These are phyloP conservation scores for Schwanniomyces occidentalis DNA, from an alignment of 805 yeast species.

Conservation along the genomic window DNA sequence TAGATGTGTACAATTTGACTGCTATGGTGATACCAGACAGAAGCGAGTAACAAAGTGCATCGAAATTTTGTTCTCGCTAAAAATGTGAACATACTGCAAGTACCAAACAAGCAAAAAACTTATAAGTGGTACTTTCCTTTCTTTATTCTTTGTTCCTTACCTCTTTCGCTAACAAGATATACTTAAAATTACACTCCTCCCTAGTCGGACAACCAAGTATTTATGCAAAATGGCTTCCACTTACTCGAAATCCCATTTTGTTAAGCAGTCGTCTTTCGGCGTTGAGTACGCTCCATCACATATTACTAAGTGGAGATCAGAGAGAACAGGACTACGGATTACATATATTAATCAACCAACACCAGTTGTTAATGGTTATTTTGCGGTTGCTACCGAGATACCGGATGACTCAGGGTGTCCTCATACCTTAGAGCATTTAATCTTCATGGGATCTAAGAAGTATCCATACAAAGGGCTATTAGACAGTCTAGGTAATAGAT, in stretches of 20 bases:
- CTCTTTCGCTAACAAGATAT: neutral
- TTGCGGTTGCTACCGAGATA: conserved; percentile 94
- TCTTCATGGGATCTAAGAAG: conserved; percentile 89
- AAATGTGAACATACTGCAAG: too few relatives aligned
- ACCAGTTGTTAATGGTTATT: conserved; percentile 89
- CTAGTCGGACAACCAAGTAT: neutral
- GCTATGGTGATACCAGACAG: too few relatives aligned
- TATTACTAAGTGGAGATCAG: conserved; percentile 75
- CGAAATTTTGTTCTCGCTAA: too few relatives aligned
- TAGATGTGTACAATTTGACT: too few relatives aligned
- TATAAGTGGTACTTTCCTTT: neutral
- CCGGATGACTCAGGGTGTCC: conserved; percentile 88
- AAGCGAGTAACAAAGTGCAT: too few relatives aligned
- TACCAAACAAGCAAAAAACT: too few relatives aligned
- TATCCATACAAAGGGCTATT: conserved; percentile 90
- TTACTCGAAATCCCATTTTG: conserved; percentile 17
- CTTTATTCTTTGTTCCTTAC: neutral
- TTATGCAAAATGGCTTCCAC: conserved; percentile 4
- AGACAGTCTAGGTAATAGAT: conserved; percentile 81
- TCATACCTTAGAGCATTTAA: conserved; percentile 90
- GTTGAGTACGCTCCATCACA: conserved; percentile 75
- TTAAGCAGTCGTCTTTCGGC: conserved; percentile 47
- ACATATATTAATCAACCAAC: conserved; percentile 76
- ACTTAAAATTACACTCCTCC: neutral
- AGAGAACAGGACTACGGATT: conserved; percentile 78